Conservation (phyloP, 2,329 filamentous ascomycete species). For the Hymenoscyphus fraxineus region DNA sequence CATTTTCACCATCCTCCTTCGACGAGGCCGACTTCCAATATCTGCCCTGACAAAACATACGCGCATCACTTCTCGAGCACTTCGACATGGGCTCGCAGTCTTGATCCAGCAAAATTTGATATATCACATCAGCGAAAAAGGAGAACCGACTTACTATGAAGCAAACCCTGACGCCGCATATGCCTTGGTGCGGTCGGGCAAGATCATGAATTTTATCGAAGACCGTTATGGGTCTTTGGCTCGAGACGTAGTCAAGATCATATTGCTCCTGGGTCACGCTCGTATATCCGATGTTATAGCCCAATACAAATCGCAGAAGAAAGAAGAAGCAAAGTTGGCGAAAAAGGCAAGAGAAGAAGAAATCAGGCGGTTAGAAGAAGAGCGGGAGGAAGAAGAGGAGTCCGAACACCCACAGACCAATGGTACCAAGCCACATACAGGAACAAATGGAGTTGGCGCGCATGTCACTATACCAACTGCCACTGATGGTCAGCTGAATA, state of each 20-base stretch:
- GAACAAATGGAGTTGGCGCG: conserved; percentile 24
- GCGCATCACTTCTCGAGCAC: conserved; percentile 66
- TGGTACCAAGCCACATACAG: conserved; percentile 20
- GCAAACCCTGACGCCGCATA: conserved; percentile 79
- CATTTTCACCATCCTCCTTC: conserved; percentile 76
- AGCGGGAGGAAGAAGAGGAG: not conserved
- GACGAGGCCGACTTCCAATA: conserved; percentile 72
- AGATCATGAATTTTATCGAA: conserved; percentile 73
- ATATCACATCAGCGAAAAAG: conserved; percentile 63
- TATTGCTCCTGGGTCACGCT: conserved; percentile 75
- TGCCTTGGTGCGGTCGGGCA: conserved; percentile 74
- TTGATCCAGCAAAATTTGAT: conserved; percentile 87
- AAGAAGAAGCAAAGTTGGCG: conserved; percentile 17
- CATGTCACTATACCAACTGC: conserved; percentile 12
- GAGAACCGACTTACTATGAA: conserved; percentile 71
- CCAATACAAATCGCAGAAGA: conserved; percentile 45
- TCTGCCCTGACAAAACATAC: conserved; percentile 67
- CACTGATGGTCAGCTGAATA: conserved; percentile 39
- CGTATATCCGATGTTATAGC: conserved; percentile 66
- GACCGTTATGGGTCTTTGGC: conserved; percentile 71
- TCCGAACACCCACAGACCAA: conserved; percentile 20
- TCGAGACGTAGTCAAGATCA: conserved; percentile 67
- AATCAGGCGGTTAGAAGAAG: not conserved
- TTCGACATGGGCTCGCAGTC: conserved; percentile 77
- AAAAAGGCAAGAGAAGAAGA: conserved; percentile 6